Evolutionary conservation across 129 eudicot species (phyloP).

Genomic region (Smallanthus sonchifolius): DNA sequence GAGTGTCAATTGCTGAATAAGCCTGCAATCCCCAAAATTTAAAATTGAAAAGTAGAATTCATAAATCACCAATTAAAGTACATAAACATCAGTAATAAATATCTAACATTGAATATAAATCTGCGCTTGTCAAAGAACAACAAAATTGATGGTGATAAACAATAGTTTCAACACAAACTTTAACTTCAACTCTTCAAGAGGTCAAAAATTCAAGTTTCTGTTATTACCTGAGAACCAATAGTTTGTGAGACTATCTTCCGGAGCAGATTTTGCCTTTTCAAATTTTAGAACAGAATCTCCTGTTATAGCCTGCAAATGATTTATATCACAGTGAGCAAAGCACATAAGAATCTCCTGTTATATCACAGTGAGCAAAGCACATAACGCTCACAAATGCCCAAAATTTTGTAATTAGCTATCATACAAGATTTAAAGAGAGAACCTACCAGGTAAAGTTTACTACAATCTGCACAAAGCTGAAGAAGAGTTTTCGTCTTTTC

Average conservation of each 20-base stretch:
- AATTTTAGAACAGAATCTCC: constrained; percentile 88
- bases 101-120: too few species aligned
- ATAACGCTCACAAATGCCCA: background rate
- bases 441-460: constrained; percentile 89
- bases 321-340: background rate
- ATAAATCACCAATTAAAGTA: too few species aligned
- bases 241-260: constrained; percentile 76
- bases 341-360: too few species aligned
- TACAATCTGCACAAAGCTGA: constrained; percentile 90
- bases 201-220: background rate
- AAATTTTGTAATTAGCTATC: background rate
- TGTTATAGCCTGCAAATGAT: constrained; percentile 71
- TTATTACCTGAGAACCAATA: constrained; percentile 83
- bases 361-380: too few species aligned
- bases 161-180: background rate
- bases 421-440: background rate
- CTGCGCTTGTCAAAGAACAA: too few species aligned
- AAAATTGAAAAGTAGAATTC: too few species aligned
- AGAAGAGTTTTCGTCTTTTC: constrained; percentile 88
- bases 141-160: too few species aligned
- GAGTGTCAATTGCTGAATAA: too few species aligned
- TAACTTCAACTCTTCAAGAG: background rate
- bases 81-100: too few species aligned
- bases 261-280: constrained; percentile 78
- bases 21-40: too few species aligned